Base-by-base conservation (phyloP, 805 yeast genomes). In the Yarrowia deformans region DNA sequence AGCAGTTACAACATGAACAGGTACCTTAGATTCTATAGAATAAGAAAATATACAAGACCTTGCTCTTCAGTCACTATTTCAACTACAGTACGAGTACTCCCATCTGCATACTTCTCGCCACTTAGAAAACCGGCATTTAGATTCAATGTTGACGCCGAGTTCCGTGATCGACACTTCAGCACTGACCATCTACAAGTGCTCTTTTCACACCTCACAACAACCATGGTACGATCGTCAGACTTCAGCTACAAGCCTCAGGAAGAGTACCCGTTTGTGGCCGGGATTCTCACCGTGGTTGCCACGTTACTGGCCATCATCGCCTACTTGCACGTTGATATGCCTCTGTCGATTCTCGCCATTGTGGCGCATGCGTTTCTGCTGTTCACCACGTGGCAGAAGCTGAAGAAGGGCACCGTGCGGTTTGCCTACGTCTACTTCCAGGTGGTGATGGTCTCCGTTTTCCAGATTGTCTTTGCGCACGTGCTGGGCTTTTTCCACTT, bases 171-270 rank as follows among this genome's bases (percentile, higher is more conserved):
- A 23, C 29, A 23, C 29, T 23, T 23, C 29, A 4, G 29, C 29
- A 23, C 29, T 23, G 2, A 23, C 29, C 29, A 23, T 23, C 29
- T 23, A 23, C 29, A 23, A 23, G 29, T 23, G 29, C 29, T 23
- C 29, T 23, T 23, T 23, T 23, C 23, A 55, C 40, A 48, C 48
- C 63, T 0, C 63, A 48, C 1, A 56, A 13, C 13, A 40, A 8
- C 29, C 29, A 23, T 23, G 29, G 29, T 23, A 2, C 29, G 29
- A 2, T 23, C 29, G 29, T 23, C 29, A 23, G 4, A 23, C 29
- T 56, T 29, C 63, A 56, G 42, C n/a, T 56, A 56, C 63, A 40
- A 40, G 23, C 63, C 63, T 7, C 48, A 56, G 16, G 63, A 56
- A 14, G 63, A 56, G 4, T 56, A 40, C 29, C 63, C 63, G 48